Evolutionary conservation across 148 eudicot genomes (phyloP), one percentile per base, ranked within the genome.

Genomic region (Vaccinium myrtillus): DNA sequence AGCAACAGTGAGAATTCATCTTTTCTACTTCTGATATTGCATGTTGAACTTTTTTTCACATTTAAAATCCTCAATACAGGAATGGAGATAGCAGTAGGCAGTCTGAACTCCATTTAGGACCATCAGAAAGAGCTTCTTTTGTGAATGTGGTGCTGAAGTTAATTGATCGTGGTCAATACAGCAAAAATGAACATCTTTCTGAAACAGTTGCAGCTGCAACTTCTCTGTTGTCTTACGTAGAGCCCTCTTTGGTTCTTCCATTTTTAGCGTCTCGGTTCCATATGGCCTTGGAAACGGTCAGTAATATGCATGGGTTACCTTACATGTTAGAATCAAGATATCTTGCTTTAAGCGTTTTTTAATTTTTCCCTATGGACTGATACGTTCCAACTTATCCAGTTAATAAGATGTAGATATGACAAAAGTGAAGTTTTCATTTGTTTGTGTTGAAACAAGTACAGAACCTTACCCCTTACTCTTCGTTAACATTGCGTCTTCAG

Each of bases 271-370:
- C 95, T 88, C 93, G 99, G 77, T 97, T 97, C 84, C 93, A 92
- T 81, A 92, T 97, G 99, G 99, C 99, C 83, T 88, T 95, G 91
- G 99, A 95, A 89, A 97, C 99, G 93, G 99, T 97, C 85, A 88
- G 98, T 90, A 74, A 51, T 78, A 46, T 48, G 77, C 71, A 63
- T 36, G 61, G 2, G 39, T 36, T 82, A 51, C 15, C 25, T 50
- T 71, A 30, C 49, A 51, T 82, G 78, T 46, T 73, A 32, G 49
- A 73, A 71, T 32, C 16, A 73, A 30, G 77, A 53, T 59, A 82
- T 48, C 39, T 67, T 81, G n/a, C 25, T 15, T 81, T 48, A 46
- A 0, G 25, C 36, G 6, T 77, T 50, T 77, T 50, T 51, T 36
- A 36, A 8, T 23, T 63, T 36, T 81, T 46, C 39, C 75, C 16